Evolutionary conservation across 2,329 filamentous ascomycete species (phyloP).

Genomic region (Microsporum audouinii): DNA sequence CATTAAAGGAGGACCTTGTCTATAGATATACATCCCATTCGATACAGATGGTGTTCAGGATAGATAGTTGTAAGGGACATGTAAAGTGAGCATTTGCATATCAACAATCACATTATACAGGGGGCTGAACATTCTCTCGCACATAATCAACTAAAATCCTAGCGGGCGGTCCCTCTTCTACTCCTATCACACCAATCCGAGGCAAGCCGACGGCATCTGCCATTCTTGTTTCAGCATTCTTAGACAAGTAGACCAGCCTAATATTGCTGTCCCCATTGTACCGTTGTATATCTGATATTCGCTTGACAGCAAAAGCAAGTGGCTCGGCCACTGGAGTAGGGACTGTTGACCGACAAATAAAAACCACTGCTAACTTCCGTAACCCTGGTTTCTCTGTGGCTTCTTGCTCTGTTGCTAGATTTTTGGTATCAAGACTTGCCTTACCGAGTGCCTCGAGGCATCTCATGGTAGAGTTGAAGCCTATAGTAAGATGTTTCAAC

Average conservation of each 20-base stretch:
- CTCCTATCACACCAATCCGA: conserved; percentile 7
- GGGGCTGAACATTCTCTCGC: neutral
- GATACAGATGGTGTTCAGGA: neutral
- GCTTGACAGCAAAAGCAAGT: conserved; percentile 17
- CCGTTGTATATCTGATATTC: conserved; percentile 12
- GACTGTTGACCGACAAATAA: conserved; percentile 15
- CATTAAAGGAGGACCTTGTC: neutral
- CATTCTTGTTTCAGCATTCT: conserved; percentile 3
- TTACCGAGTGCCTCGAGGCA: conserved; percentile 3
- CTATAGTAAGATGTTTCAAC: conserved; percentile 5
- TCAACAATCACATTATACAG: neutral
- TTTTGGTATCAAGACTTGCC: neutral
- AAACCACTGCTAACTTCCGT: conserved; percentile 14
- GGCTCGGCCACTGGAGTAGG: conserved; percentile 16
- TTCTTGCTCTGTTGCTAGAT: neutral
- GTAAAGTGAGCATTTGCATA: neutral
- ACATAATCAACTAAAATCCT: conserved; percentile 9
- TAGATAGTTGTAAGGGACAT: neutral
- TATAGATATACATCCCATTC: neutral
- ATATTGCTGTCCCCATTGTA: conserved; percentile 13
- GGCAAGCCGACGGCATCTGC: conserved; percentile 6
- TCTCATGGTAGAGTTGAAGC: conserved; percentile 9
- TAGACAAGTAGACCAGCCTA: conserved; percentile 26
- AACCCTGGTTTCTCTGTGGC: neutral
- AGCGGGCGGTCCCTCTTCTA: conserved; percentile 1